Conservation (phyloP, 2,329 filamentous ascomycete genomes). For the Hypomyces perniciosus region DNA sequence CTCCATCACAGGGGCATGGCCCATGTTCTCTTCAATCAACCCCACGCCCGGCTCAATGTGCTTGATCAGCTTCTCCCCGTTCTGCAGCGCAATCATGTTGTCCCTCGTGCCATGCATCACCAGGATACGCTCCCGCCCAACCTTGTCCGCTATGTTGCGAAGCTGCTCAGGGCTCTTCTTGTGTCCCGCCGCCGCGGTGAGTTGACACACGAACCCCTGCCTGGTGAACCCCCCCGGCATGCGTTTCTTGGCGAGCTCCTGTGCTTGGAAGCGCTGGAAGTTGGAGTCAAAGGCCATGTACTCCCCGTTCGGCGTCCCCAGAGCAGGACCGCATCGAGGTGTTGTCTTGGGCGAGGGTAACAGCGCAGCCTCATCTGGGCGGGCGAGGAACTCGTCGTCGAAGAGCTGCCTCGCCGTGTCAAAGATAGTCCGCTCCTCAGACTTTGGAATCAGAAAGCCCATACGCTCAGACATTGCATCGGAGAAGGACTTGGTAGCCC, state of each 20-base stretch:
- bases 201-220: constrained; percentile 68
- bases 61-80: constrained; percentile 63
- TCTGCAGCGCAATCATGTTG: constrained; percentile 68
- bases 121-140: constrained; percentile 69
- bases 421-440: constrained; percentile 58
- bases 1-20: constrained; percentile 72
- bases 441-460: constrained; percentile 61
- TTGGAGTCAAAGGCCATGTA: constrained; percentile 63
- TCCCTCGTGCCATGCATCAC: constrained; percentile 73
- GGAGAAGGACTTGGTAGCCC: constrained; percentile 43
- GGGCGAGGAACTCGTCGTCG: constrained; percentile 53
- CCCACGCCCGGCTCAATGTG: constrained; percentile 56
- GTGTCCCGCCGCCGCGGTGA: constrained; percentile 75
- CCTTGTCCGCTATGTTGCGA: constrained; percentile 53
- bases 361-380: constrained; percentile 49
- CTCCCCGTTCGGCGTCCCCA: constrained; percentile 19
- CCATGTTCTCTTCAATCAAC: constrained; percentile 61
- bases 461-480: constrained; percentile 57
- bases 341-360: constrained; percentile 42
- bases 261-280: constrained; percentile 75
- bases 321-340: constrained; percentile 30
- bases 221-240: constrained; percentile 55
- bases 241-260: constrained; percentile 67
- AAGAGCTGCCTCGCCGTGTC: constrained; percentile 64
- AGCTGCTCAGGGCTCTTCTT: constrained; percentile 65